These are phyloP conservation scores for Candida silvatica DNA, from an alignment of 805 yeast genomes.

Conservation along the genomic window DNA sequence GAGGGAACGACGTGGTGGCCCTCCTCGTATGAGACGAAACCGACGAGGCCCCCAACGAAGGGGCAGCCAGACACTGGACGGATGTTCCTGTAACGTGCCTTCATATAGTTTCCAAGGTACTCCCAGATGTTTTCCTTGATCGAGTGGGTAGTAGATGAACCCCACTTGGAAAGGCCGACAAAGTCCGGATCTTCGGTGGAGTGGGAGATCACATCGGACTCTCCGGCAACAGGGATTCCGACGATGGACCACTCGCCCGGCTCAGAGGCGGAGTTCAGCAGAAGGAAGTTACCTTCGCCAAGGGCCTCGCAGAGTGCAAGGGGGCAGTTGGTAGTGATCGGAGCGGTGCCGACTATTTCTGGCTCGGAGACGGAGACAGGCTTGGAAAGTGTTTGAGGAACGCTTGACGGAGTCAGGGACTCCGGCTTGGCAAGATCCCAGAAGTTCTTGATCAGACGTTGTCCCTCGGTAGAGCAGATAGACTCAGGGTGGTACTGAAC, in stretches of 20 bases:
- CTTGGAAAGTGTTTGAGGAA: neutral
- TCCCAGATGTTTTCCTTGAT: conserved; percentile 34
- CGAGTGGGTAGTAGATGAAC: conserved; percentile 4
- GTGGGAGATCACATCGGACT: conserved; percentile 48
- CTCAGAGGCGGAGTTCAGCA: conserved; percentile 68
- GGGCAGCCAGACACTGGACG: conserved; percentile 42
- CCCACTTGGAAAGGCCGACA: conserved; percentile 25
- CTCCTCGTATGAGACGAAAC: conserved; percentile 82
- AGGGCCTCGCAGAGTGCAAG: conserved; percentile 27
- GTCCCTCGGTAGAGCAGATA: conserved; percentile 70
- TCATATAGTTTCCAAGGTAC: conserved; percentile 41
- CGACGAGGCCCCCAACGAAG: conserved; percentile 87
- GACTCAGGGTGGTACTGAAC: conserved; percentile 98
- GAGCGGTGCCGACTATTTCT: too few species aligned
- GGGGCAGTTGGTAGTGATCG: too few species aligned
- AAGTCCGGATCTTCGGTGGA: conserved; percentile 36
- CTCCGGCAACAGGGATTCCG: conserved; percentile 48
- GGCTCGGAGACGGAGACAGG: too few species aligned
- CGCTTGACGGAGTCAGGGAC: too few species aligned
- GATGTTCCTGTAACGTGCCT: conserved; percentile 22
- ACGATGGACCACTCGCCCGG: conserved; percentile 89
- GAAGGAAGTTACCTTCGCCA: conserved; percentile 35
- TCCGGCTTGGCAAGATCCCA: conserved; percentile 39
- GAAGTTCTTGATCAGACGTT: conserved; percentile 51
- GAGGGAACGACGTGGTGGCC: conserved; percentile 41